Evolutionary conservation across 192 early-diverging fungal genomes (phyloP).

Genomic region (Coemansia umbellata): DNA sequence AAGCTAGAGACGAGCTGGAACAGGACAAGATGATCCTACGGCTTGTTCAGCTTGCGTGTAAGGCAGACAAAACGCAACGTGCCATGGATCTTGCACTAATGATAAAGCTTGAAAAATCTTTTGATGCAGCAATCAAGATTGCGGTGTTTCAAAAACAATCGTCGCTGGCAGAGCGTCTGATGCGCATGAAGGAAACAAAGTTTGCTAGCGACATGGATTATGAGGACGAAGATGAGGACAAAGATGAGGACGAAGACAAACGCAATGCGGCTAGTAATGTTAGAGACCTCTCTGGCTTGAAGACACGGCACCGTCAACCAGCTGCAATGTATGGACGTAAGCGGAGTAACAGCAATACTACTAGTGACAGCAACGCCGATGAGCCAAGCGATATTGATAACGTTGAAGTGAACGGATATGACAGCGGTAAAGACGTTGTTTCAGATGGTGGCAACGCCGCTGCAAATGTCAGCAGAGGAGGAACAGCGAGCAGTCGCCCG

Average conservation of each 20-base stretch:
- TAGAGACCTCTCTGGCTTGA: not conserved
- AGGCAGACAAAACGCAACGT: constrained; percentile 67
- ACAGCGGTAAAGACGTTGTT: not conserved
- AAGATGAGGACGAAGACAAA: not conserved
- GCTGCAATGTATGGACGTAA: constrained; percentile 14
- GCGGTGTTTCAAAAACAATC: constrained; percentile 64
- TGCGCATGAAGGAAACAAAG: constrained; percentile 41
- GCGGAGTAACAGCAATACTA: not conserved
- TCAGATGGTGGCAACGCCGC: not conserved
- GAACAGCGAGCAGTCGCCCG: not conserved
- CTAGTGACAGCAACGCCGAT: too few species aligned
- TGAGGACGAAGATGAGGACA: constrained; percentile 6
- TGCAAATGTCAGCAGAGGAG: constrained; percentile 1
- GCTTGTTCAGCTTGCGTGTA: constrained; percentile 83
- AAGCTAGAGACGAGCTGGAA: constrained; percentile 55
- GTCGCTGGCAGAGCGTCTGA: constrained; percentile 74
- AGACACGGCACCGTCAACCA: not conserved
- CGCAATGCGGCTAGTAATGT: not conserved
- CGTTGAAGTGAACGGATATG: not conserved
- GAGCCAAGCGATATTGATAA: too few species aligned
- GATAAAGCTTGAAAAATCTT: constrained; percentile 58
- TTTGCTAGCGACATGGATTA: constrained; percentile 16
- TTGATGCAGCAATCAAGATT: constrained; percentile 84
- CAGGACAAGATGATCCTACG: constrained; percentile 78
- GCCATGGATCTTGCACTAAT: constrained; percentile 73